A percentile compares a stretch with the other conserved stretches of the same genome.
phyloP scores from a whole-genome alignment of 495 filamentous ascomycete species.

The Trichocladium uniseriatum region DNA sequence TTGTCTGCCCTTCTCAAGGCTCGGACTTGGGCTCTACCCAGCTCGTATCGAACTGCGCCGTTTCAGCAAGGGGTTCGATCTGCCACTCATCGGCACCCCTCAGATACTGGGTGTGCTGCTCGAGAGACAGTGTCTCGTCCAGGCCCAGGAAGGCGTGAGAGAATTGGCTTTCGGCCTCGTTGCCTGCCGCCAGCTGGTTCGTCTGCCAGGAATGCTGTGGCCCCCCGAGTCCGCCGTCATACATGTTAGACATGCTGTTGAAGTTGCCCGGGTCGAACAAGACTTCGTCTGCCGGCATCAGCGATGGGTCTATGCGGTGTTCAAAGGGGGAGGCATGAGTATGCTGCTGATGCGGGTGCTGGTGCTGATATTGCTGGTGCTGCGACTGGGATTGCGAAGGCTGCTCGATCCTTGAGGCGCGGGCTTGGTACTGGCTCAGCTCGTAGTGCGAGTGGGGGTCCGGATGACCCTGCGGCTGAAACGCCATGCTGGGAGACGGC shows the following conservation, averaged over 20 bases:
- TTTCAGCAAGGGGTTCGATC: conserved; percentile 24
- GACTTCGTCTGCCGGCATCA: conserved; percentile 13
- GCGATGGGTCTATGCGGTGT: conserved; percentile 24
- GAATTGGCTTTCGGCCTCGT: conserved; percentile 16
- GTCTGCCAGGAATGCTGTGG: conserved; percentile 13
- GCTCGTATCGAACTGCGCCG: conserved; percentile 17
- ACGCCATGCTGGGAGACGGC: conserved; percentile 31
- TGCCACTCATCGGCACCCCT: conserved; percentile 22
- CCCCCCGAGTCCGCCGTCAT: conserved; percentile 2
- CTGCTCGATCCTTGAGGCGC: neutral
- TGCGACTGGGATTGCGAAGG: conserved; percentile 3
- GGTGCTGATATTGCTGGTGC: neutral
- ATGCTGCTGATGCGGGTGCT: neutral
- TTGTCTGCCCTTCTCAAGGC: neutral
- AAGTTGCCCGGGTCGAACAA: conserved; percentile 12
- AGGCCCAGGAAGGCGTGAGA: conserved; percentile 14
- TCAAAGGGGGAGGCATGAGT: conserved; percentile 17
- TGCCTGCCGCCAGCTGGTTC: conserved; percentile 11
- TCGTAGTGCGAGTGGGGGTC: conserved; percentile 17
- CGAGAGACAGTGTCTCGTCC: conserved; percentile 19
- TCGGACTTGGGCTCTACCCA: conserved; percentile 18
- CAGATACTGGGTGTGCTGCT: conserved; percentile 17
- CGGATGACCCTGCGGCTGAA: conserved; percentile 10
- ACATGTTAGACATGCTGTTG: conserved; percentile 8
- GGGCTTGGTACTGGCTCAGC: conserved; percentile 12